Evolutionary conservation across 208 protist species (phyloP).

Genomic region (Crithidia mellificae): DNA sequence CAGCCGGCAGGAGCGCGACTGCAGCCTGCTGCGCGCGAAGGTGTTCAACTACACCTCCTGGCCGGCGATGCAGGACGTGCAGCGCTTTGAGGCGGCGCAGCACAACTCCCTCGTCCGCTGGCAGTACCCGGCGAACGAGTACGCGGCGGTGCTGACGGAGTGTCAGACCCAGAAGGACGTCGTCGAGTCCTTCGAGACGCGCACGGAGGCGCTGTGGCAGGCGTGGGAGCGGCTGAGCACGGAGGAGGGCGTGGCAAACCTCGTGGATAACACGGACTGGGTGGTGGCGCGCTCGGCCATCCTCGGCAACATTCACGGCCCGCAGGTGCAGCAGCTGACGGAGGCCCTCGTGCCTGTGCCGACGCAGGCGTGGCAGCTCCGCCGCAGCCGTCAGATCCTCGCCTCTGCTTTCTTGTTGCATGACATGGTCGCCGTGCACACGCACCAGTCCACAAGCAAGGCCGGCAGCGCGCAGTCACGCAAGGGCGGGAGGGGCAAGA

Average conservation of each 20-base stretch:
- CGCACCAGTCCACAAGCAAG: slow-evolving; percentile 33
- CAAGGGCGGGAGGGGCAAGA: slow-evolving; percentile 45
- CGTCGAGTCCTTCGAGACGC: slow-evolving; percentile 46
- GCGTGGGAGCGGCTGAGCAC: slow-evolving; percentile 29
- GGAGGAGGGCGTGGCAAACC: slow-evolving; percentile 6
- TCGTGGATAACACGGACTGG: slow-evolving; percentile 86
- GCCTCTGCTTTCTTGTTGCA: slow-evolving; percentile 69
- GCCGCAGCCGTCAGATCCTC: slow-evolving; percentile 47
- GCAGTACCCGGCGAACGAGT: slow-evolving; percentile 49
- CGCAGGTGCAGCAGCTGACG: slow-evolving; percentile 53
- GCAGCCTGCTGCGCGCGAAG: slow-evolving; percentile 77
- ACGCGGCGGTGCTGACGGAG: slow-evolving; percentile 39
- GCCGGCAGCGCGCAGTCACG: slow-evolving; percentile 22
- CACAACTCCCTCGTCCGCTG: slow-evolving; percentile 59
- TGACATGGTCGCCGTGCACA: slow-evolving; percentile 61
- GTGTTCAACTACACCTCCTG: slow-evolving; percentile 82
- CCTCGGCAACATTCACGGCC: slow-evolving; percentile 73
- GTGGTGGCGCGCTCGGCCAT: slow-evolving; percentile 59
- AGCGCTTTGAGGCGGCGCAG: slow-evolving; percentile 66
- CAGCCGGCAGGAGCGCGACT: slow-evolving; percentile 55
- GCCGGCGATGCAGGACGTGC: slow-evolving; percentile 81
- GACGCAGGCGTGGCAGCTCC: slow-evolving; percentile 35
- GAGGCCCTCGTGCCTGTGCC: slow-evolving; percentile 58
- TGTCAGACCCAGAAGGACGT: slow-evolving; percentile 87
- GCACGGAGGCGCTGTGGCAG: slow-evolving; percentile 32